Evolutionary conservation across 2,329 filamentous ascomycete genomes (phyloP).

Genomic region (Zymoseptoria tritici): DNA sequence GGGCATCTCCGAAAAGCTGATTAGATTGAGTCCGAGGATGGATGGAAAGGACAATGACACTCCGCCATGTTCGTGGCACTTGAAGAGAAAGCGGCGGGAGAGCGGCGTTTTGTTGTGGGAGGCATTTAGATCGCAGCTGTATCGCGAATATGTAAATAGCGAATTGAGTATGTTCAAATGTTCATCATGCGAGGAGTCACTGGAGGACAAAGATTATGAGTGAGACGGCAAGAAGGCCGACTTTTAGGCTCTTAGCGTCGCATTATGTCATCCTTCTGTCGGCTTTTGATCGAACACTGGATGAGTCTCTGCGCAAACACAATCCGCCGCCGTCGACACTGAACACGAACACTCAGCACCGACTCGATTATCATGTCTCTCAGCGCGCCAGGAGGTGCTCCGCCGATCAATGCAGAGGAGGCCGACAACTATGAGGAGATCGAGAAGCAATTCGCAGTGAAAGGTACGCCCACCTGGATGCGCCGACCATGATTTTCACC

Average conservation of each 20-base stretch:
- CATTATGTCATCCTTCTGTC: not conserved
- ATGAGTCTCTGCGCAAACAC: not conserved
- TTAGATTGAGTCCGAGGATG: not conserved
- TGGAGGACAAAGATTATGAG: too few species aligned
- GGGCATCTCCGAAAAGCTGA: not conserved
- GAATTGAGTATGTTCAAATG: too few species aligned
- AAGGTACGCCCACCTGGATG: conserved; percentile 49
- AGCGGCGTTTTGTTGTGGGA: too few species aligned
- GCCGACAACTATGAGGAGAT: conserved; percentile 63
- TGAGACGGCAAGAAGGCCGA: too few species aligned
- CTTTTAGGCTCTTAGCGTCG: not conserved
- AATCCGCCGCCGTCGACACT: not conserved
- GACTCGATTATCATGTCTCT: conserved; percentile 17
- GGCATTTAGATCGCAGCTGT: too few species aligned
- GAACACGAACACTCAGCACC: not conserved
- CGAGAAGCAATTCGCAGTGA: conserved; percentile 98
- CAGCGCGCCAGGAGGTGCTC: conserved; percentile 12
- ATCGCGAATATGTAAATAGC: too few species aligned
- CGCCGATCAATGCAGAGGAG: conserved; percentile 43
- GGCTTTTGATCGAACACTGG: too few species aligned
- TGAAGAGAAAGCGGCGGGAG: too few species aligned
- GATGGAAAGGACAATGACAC: too few species aligned
- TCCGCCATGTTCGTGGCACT: too few species aligned
- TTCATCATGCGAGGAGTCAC: too few species aligned
- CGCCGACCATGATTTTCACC: not conserved